Evolutionary conservation across 129 eudicot genomes (phyloP).

Genomic region (Chrysanthemum seticuspe): DNA sequence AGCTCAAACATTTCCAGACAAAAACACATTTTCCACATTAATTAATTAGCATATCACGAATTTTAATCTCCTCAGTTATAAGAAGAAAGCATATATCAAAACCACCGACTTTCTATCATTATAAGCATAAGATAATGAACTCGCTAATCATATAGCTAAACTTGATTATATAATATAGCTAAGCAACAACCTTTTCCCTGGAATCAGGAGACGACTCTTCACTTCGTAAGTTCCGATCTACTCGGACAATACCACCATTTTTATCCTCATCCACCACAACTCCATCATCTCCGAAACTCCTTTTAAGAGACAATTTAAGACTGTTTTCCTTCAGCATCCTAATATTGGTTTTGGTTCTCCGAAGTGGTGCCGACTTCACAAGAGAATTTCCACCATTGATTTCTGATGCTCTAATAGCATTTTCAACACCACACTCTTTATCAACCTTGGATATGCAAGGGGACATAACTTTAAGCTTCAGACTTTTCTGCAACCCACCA

Average conservation of each 20-base stretch:
- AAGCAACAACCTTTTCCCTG: slow-evolving; percentile 53
- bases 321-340: slow-evolving; percentile 50
- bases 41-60: no score
- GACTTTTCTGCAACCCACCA: slow-evolving; percentile 51
- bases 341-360: slow-evolving; percentile 62
- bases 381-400: background rate
- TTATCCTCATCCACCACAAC: slow-evolving; percentile 33
- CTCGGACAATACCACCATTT: slow-evolving; percentile 13
- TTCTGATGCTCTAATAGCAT: slow-evolving; percentile 12
- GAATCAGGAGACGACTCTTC: slow-evolving; percentile 43
- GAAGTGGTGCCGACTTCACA: slow-evolving; percentile 53
- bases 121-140: background rate
- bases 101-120: background rate
- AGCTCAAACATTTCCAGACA: no score
- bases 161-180: background rate
- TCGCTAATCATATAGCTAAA: slow-evolving; percentile 4
- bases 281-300: slow-evolving; percentile 40
- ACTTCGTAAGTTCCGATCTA: slow-evolving; percentile 20
- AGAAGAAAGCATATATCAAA: background rate
- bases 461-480: slow-evolving; percentile 42
- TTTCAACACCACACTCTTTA: slow-evolving; percentile 9
- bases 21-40: no score
- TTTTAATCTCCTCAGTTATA: no score
- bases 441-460: slow-evolving; percentile 9
- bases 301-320: slow-evolving; percentile 39